Percentiles rank a stretch among this genome's conserved stretches.
Conservation (phyloP, 2,329 filamentous ascomycete species). For the Xenosphaeropsis pyriputrescens region DNA sequence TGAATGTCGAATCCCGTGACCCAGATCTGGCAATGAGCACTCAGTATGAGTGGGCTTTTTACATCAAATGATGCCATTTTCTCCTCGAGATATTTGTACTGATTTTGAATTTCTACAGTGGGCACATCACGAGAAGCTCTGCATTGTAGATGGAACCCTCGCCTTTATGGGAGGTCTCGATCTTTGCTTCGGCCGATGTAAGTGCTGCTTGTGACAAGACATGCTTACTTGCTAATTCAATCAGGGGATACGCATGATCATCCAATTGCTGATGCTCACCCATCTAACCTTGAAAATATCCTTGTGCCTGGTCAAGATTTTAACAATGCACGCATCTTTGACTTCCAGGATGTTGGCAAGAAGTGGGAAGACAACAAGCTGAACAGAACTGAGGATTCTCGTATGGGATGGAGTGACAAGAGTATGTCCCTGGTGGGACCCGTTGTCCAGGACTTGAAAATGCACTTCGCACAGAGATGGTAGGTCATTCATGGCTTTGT, state of each 20-base stretch:
- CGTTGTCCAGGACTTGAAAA: slow-evolving; percentile 58
- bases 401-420: slow-evolving; percentile 91
- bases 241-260: slow-evolving; percentile 63
- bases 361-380: slow-evolving; percentile 81
- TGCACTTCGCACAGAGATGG: slow-evolving; percentile 78
- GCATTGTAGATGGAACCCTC: slow-evolving; percentile 60
- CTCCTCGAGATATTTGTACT: too few species aligned
- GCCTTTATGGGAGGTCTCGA: slow-evolving; percentile 90
- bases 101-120: slow-evolving; percentile 60
- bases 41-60: too few species aligned
- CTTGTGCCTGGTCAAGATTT: slow-evolving; percentile 86
- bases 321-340: slow-evolving; percentile 76
- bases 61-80: too few species aligned
- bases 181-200: slow-evolving; percentile 68
- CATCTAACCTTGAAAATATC: slow-evolving; percentile 49
- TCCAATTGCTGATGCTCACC: slow-evolving; percentile 51
- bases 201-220: neutral
- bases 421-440: slow-evolving; percentile 62
- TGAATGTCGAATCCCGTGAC: too few species aligned
- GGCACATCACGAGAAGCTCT: slow-evolving; percentile 89
- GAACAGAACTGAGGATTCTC: slow-evolving; percentile 60
- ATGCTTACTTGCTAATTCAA: too few species aligned
- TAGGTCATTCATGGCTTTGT: too few species aligned
- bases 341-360: slow-evolving; percentile 56
- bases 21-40: too few species aligned